Percentiles rank a stretch among this genome's conserved stretches.
Evolutionary conservation across 139 green algal species (phyloP).

Genomic region (Marvania coccoides): DNA sequence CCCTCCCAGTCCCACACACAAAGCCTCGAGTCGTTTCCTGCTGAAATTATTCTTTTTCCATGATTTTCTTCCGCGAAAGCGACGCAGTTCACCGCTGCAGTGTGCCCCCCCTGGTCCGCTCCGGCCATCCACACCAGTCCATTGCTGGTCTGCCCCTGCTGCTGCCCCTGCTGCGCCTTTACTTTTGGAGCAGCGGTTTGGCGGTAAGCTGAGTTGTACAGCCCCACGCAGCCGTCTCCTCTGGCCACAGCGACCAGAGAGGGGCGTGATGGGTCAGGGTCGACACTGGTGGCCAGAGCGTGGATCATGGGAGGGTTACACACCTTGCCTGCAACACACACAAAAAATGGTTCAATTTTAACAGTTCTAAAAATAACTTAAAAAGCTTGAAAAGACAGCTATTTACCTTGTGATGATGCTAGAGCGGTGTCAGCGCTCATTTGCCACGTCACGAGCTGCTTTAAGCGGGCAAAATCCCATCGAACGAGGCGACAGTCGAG

Average conservation of each 20-base stretch:
- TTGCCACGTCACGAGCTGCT: not conserved
- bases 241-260: slow-evolving; percentile 30
- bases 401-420: slow-evolving; percentile 24
- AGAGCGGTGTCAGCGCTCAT: not conserved
- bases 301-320: slow-evolving; percentile 64
- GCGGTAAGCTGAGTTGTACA: slow-evolving; percentile 29
- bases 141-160: not conserved
- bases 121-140: slow-evolving; percentile 8
- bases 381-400: too few species aligned
- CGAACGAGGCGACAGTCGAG: slow-evolving; percentile 46
- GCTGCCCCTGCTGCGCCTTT: not conserved
- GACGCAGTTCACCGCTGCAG: slow-evolving; percentile 17
- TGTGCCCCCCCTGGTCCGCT: slow-evolving; percentile 17
- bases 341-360: slow-evolving; percentile 8
- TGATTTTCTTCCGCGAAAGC: not conserved
- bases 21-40: slow-evolving; percentile 25
- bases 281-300: slow-evolving; percentile 12
- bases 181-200: not conserved
- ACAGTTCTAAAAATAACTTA: too few species aligned
- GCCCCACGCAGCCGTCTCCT: slow-evolving; percentile 36
- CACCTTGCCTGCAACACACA: slow-evolving; percentile 27
- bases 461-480: slow-evolving; percentile 33
- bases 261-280: not conserved
- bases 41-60: slow-evolving; percentile 19
- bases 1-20: slow-evolving; percentile 27